A percentile compares a stretch with the other conserved stretches of the same genome.
These are phyloP conservation scores for Ostreobium quekettii DNA, from an alignment of 139 green algal genomes.

Conservation along the genomic window DNA sequence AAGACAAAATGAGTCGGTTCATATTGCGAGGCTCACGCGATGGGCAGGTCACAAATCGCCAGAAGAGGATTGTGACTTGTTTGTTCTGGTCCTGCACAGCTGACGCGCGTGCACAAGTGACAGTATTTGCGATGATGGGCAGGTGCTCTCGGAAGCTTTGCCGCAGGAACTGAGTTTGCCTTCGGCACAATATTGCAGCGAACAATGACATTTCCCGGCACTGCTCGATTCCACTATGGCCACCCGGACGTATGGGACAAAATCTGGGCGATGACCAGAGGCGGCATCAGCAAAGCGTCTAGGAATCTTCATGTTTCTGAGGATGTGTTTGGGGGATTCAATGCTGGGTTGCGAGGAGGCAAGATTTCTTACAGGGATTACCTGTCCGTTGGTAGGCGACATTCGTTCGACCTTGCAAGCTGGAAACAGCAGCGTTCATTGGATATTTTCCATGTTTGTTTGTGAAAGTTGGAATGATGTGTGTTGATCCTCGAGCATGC, in stretches of 20 bases:
- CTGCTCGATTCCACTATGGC: conserved; percentile 75
- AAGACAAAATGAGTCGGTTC: too few species aligned
- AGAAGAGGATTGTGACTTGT: too few species aligned
- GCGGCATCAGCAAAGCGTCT: conserved; percentile 53
- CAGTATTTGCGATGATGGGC: too few species aligned
- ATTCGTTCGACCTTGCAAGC: too few species aligned
- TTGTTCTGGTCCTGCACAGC: too few species aligned
- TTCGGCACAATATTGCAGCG: conserved; percentile 76
- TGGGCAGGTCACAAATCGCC: too few species aligned
- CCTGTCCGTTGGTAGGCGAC: conserved; percentile 36
- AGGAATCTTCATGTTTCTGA: conserved; percentile 46
- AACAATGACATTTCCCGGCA: conserved; percentile 55
- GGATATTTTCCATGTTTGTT: too few species aligned
- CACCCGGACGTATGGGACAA: conserved; percentile 88
- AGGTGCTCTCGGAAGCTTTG: conserved; percentile 61
- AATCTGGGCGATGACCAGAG: conserved; percentile 65
- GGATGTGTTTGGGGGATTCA: conserved; percentile 64
- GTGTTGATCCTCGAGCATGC: too few species aligned
- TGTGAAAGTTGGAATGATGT: too few species aligned
- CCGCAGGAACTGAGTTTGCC: conserved; percentile 57
- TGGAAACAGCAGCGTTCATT: too few species aligned
- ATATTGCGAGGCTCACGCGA: too few species aligned
- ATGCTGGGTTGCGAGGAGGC: conserved; percentile 63
- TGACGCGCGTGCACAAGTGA: too few species aligned
- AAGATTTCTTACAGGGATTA: conserved; percentile 77